A percentile compares a stretch with the other conserved stretches of the same genome.
Evolutionary conservation across 495 filamentous ascomycete species (phyloP).

Genomic region (Thermochaetoides thermophila): DNA sequence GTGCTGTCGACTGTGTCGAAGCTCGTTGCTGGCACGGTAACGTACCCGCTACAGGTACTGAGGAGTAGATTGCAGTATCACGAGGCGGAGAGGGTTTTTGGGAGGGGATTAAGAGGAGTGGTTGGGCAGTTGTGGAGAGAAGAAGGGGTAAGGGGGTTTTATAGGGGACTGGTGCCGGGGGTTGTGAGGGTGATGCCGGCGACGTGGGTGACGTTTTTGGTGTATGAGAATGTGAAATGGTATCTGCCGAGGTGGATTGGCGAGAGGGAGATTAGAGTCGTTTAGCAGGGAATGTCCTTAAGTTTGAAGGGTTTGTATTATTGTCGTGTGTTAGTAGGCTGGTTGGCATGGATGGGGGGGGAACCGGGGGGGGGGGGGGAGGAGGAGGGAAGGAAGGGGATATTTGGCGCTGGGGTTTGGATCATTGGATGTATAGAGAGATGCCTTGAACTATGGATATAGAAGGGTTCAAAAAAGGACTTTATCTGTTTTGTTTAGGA

Average conservation of each 20-base stretch:
- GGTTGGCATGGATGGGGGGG: too few species aligned
- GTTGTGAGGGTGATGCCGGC: constrained; percentile 78
- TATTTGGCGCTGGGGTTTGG: too few species aligned
- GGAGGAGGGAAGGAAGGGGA: too few species aligned
- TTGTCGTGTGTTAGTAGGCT: too few species aligned
- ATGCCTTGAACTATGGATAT: too few species aligned
- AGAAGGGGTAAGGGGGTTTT: constrained; percentile 76
- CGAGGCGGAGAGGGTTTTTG: constrained; percentile 55
- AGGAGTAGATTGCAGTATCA: constrained; percentile 79
- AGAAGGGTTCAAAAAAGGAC: too few species aligned
- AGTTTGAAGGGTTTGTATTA: too few species aligned
- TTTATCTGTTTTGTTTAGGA: too few species aligned
- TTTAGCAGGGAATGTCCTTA: too few species aligned
- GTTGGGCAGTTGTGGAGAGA: constrained; percentile 54
- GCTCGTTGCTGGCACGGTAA: constrained; percentile 68
- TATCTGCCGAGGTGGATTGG: constrained; percentile 44
- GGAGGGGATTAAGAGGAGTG: constrained; percentile 54
- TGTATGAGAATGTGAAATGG: constrained; percentile 84
- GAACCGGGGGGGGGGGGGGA: too few species aligned
- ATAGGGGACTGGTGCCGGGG: constrained; percentile 82
- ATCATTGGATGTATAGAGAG: too few species aligned
- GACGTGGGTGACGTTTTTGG: constrained; percentile 94
- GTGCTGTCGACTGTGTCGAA: constrained; percentile 70
- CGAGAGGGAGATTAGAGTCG: too few species aligned
- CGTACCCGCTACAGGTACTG: constrained; percentile 90